Percentiles rank a stretch among this genome's conserved stretches.
Evolutionary conservation across 805 yeast genomes (phyloP).

Genomic region (Cephaloascus albidus): DNA sequence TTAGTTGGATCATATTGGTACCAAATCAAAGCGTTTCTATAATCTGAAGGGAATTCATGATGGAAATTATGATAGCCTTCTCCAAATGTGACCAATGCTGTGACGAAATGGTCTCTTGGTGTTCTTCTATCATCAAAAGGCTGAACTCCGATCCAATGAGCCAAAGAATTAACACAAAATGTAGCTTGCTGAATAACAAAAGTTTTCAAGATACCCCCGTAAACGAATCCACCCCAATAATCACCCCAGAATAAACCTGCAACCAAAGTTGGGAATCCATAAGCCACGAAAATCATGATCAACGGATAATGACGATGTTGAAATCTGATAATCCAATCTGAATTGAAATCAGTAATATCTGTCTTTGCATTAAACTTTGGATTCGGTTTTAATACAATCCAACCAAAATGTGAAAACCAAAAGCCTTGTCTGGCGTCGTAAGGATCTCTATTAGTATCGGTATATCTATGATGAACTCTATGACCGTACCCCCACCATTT

Average conservation of each 20-base stretch:
- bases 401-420: slow-evolving; percentile 79
- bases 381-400: slow-evolving; percentile 77
- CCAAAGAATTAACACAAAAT: slow-evolving; percentile 78
- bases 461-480: slow-evolving; percentile 80
- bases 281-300: slow-evolving; percentile 51
- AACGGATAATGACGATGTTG: slow-evolving; percentile 73
- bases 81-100: slow-evolving; percentile 79
- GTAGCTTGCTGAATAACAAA: slow-evolving; percentile 75
- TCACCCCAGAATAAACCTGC: slow-evolving; percentile 66
- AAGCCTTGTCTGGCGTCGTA: slow-evolving; percentile 79
- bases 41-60: slow-evolving; percentile 84
- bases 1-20: slow-evolving; percentile 85
- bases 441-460: slow-evolving; percentile 77
- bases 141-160: slow-evolving; percentile 80
- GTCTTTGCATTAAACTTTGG: slow-evolving; percentile 78
- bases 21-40: slow-evolving; percentile 83
- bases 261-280: slow-evolving; percentile 56
- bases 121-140: slow-evolving; percentile 85
- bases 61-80: slow-evolving; percentile 89
- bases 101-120: slow-evolving; percentile 73
- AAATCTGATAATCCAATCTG: slow-evolving; percentile 70
- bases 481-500: slow-evolving; percentile 89
- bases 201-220: slow-evolving; percentile 65
- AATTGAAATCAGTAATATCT: slow-evolving; percentile 66
- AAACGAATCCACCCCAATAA: slow-evolving; percentile 65